Evolutionary conservation across 441 rosid genomes (phyloP).

Genomic region (Euphorbia celastroides): DNA sequence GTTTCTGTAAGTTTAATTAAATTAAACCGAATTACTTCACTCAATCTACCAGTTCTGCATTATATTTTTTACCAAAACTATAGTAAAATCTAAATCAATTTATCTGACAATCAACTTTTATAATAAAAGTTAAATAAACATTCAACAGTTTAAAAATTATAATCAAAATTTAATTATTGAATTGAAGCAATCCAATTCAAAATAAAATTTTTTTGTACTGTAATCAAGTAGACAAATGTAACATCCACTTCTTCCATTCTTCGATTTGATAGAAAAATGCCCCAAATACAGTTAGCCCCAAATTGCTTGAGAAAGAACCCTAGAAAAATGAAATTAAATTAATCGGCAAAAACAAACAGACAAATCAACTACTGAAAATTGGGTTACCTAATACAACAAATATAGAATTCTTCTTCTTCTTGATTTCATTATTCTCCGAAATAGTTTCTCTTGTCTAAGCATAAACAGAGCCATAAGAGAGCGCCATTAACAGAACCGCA

Average conservation of each 20-base stretch:
- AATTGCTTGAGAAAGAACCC: not conserved
- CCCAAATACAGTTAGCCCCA: conserved; percentile 17
- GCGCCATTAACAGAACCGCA: conserved; percentile 78
- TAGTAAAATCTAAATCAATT: too few species aligned
- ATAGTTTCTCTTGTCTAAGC: conserved; percentile 27
- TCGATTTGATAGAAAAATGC: not conserved
- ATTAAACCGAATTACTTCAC: too few species aligned
- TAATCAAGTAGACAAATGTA: too few species aligned
- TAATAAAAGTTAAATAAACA: not conserved
- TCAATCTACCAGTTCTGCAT: too few species aligned
- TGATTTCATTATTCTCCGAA: conserved; percentile 9
- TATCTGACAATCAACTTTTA: too few species aligned
- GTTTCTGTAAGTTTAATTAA: too few species aligned
- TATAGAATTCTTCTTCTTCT: not conserved
- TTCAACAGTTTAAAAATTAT: not conserved
- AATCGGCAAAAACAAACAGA: conserved; percentile 8
- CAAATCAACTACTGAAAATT: conserved; percentile 10
- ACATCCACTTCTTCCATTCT: conserved; percentile 10
- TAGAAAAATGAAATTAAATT: not conserved
- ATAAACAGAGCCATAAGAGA: conserved; percentile 73
- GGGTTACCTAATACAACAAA: conserved; percentile 22
- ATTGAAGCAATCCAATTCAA: too few species aligned
- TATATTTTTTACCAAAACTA: too few species aligned
- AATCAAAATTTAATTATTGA: too few species aligned
- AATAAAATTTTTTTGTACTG: too few species aligned